Conservation (phyloP, 768 basidiomycete genomes). For the Podaxis rugospora region DNA sequence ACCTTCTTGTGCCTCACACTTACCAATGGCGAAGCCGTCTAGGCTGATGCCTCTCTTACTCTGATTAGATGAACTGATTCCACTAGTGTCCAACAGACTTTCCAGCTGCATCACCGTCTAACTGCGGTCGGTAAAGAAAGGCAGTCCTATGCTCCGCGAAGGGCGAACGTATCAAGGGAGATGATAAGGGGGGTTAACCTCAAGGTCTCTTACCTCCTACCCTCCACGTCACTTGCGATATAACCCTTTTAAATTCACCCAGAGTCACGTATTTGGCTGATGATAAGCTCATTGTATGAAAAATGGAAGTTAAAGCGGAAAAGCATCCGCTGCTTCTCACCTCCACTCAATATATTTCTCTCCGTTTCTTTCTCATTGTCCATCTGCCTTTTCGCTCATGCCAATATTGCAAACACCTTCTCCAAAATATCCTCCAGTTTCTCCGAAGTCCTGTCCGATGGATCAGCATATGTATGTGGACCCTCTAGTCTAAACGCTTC, state of each 20-base stretch:
- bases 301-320: not conserved
- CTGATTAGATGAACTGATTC: conserved; percentile 10
- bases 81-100: conserved; percentile 44
- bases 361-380: conserved; percentile 90
- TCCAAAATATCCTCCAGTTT: conserved; percentile 77
- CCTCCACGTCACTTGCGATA: conserved; percentile 91
- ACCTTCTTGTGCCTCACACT: not conserved
- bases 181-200: conserved; percentile 90
- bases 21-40: too few relatives aligned
- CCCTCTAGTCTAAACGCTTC: conserved; percentile 86
- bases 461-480: conserved; percentile 81
- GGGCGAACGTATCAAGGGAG: conserved; percentile 58
- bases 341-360: conserved; percentile 88
- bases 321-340: conserved; percentile 84
- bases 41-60: too few relatives aligned
- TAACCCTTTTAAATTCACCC: conserved; percentile 93
- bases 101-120: conserved; percentile 70
- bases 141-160: not conserved
- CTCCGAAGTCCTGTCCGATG: conserved; percentile 54
- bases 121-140: conserved; percentile 29
- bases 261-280: conserved; percentile 73
- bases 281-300: conserved; percentile 53
- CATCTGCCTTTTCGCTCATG: conserved; percentile 88
- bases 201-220: conserved; percentile 93
- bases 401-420: conserved; percentile 81